Base-by-base conservation (phyloP, 2,329 filamentous ascomycete species). In the Fusarium proliferatum region DNA sequence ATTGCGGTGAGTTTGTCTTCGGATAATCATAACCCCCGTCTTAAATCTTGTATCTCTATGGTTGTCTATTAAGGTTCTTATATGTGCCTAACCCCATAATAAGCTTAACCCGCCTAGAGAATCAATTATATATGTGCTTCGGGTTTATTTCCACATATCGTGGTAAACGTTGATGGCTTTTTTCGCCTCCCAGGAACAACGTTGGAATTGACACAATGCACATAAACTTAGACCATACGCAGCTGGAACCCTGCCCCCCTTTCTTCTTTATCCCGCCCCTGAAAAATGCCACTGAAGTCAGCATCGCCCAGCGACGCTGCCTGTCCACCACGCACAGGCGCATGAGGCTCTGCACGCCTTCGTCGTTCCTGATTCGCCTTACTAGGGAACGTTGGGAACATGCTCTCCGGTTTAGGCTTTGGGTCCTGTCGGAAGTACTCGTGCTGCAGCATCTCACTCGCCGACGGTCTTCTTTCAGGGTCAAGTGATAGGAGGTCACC, bases 331-430 rank as follows among this genome's bases (percentile, higher is more conserved):
- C 96, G 87, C 43, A 89, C 89, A 0, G 96, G 96, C 11, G 96
- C 96, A 81, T 95, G 92, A 2, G 96, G 96, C 68, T 91, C 90
- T 67, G 89, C 86, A 42, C 89, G 86, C 72, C 94, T 86, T 76
- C 95, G 86, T 79, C 91, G 92, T 86, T 99, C 96, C 85, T 96
- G 93, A 3, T 95, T 94, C 0, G 96, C 96, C 82, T 97, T 98
- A 77, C 93, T 96, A 1, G 96, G 96, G 81, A 98, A 99, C 0
- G 96, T 98, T 5, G 96, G 96, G 80, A 99, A 98, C 91, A 99
- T 92, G 77, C 92, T 93, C 80, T 94, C 93, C 12, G 92, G 91
- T 84, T 98, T 98, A 3, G 95, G 94, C 69, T 93, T 93, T 2
- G 96, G 96, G 76, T 97, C 93, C 83, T 98, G 95, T 23, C 82